These are phyloP conservation scores for Daldinia decipiens DNA, from an alignment of 495 filamentous ascomycete species.

Conservation along the genomic window DNA sequence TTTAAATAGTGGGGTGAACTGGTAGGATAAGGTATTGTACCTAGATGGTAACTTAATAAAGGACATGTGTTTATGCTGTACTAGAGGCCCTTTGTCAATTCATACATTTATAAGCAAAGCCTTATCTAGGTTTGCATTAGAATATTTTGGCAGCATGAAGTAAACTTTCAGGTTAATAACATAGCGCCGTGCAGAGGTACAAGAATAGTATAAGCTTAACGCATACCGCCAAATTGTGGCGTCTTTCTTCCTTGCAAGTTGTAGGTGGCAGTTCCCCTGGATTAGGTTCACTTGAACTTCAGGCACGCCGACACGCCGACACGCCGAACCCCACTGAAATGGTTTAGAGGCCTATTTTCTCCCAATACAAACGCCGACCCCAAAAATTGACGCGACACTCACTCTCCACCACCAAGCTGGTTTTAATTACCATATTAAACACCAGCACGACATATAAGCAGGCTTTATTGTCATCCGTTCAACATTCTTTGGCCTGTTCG, in stretches of 20 bases:
- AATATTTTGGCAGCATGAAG: neutral
- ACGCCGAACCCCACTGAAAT: constrained; percentile 36
- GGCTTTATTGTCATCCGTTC: constrained; percentile 31
- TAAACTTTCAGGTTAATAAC: neutral
- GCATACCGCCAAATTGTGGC: constrained; percentile 25
- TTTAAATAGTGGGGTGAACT: constrained; percentile 26
- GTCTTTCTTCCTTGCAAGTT: constrained; percentile 36
- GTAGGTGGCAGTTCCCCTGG: constrained; percentile 30
- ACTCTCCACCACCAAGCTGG: constrained; percentile 13
- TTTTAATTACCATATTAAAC: constrained; percentile 11
- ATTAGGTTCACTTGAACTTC: constrained; percentile 32
- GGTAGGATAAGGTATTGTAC: constrained; percentile 3
- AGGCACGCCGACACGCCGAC: constrained; percentile 32
- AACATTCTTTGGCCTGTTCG: constrained; percentile 46
- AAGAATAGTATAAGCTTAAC: neutral
- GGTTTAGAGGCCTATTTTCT: constrained; percentile 31
- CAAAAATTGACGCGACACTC: constrained; percentile 35
- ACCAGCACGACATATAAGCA: constrained; percentile 22
- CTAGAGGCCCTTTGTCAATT: neutral
- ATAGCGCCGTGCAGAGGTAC: constrained; percentile 14
- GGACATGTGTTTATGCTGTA: neutral
- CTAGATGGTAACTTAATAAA: constrained; percentile 2
- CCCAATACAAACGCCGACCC: constrained; percentile 37
- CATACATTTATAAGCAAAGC: neutral
- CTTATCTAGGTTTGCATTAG: neutral